Evolutionary conservation across 805 yeast species (phyloP).

Genomic region (Starmera amethionina): DNA sequence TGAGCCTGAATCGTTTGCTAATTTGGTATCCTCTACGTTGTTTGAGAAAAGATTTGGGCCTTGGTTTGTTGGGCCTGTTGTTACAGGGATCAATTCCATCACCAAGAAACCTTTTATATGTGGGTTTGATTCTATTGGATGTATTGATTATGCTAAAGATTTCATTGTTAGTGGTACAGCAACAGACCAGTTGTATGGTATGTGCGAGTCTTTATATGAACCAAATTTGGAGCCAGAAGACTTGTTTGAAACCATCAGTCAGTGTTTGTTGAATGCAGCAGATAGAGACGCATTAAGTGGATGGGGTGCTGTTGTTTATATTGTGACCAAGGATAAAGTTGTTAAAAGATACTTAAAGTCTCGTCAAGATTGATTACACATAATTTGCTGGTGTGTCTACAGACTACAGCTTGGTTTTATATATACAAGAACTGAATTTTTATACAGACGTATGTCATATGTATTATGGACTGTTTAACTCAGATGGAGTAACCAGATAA

Average conservation of each 20-base stretch:
- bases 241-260: slow-evolving; percentile 89
- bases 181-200: slow-evolving; percentile 92
- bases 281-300: slow-evolving; percentile 97
- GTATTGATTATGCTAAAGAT: slow-evolving; percentile 91
- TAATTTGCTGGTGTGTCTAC: not conserved
- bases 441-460: too few relatives aligned
- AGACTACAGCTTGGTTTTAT: not conserved
- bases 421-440: too few relatives aligned
- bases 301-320: slow-evolving; percentile 95
- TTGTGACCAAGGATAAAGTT: slow-evolving; percentile 87
- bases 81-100: slow-evolving; percentile 86
- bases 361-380: slow-evolving; percentile 68
- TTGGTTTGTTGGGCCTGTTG: slow-evolving; percentile 92
- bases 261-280: slow-evolving; percentile 85
- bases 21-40: slow-evolving; percentile 80
- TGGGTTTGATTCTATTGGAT: slow-evolving; percentile 93
- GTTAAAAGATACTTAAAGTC: slow-evolving; percentile 81
- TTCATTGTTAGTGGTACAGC: slow-evolving; percentile 96
- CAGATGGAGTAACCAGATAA: too few relatives aligned
- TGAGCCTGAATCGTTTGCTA: slow-evolving; percentile 91
- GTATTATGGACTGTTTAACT: too few relatives aligned
- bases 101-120: slow-evolving; percentile 83
- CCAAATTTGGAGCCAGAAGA: slow-evolving; percentile 92
- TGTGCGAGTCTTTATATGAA: slow-evolving; percentile 96
- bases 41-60: slow-evolving; percentile 94